A percentile compares a stretch with the other conserved stretches of the same genome.
These are phyloP conservation scores for Zanthoxylum bungeanum DNA, from an alignment of 345 rosid genomes.

Conservation along the genomic window DNA sequence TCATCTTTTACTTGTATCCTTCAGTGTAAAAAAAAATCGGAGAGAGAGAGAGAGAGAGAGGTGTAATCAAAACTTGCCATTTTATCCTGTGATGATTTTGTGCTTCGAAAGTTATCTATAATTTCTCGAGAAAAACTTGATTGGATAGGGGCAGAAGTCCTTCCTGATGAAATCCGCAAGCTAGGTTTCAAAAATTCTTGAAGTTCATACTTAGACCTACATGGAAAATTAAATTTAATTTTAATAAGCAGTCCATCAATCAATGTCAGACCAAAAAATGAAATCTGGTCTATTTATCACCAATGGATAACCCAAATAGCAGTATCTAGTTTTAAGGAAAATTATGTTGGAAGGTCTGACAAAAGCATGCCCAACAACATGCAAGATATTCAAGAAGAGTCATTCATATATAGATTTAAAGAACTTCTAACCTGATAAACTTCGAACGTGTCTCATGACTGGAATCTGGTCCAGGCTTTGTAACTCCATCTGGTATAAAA, in stretches of 20 bases:
- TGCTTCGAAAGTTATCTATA: slow-evolving; percentile 58
- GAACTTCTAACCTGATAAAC: slow-evolving; percentile 80
- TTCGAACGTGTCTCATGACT: slow-evolving; percentile 67
- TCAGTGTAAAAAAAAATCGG: no score
- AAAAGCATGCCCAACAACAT: background rate
- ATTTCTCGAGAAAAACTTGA: slow-evolving; percentile 58
- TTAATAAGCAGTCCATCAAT: slow-evolving; percentile 11
- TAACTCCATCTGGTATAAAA: slow-evolving; percentile 66
- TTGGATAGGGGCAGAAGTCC: slow-evolving; percentile 40
- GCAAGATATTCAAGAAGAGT: background rate
- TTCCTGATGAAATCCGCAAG: slow-evolving; percentile 66
- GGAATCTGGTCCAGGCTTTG: slow-evolving; percentile 83
- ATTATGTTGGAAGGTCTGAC: background rate
- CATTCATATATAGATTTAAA: background rate
- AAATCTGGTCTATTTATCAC: background rate
- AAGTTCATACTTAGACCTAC: slow-evolving; percentile 90
- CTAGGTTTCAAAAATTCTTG: slow-evolving; percentile 94
- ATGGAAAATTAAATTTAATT: slow-evolving; percentile 20
- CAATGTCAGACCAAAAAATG: slow-evolving; percentile 8
- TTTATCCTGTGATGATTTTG: slow-evolving; percentile 44
- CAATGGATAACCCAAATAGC: slow-evolving; percentile 3
- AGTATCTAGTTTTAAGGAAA: background rate
- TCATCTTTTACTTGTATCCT: no score
- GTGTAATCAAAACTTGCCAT: slow-evolving; percentile 33
- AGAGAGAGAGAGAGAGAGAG: no score